These are phyloP conservation scores for Craterostigma plantagineum DNA, from an alignment of 257 asterid genomes.

Conservation along the genomic window DNA sequence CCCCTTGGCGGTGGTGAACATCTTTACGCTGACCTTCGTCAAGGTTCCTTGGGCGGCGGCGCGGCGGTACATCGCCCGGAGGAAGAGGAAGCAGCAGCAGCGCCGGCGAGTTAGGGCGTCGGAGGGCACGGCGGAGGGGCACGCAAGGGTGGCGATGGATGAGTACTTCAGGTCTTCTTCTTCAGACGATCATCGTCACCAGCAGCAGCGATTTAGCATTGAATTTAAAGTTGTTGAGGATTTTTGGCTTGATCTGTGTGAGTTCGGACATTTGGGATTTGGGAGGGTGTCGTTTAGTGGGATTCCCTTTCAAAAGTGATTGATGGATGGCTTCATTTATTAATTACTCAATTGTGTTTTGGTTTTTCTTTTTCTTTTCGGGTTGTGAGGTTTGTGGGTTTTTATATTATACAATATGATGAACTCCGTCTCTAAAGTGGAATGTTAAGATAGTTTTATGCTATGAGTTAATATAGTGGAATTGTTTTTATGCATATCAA, in stretches of 20 bases:
- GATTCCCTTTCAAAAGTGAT: conserved; percentile 22
- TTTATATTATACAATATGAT: no score
- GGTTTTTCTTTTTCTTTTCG: no score
- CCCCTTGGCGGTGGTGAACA: conserved; percentile 72
- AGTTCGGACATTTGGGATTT: conserved; percentile 65
- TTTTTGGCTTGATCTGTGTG: conserved; percentile 56
- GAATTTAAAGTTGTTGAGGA: conserved; percentile 34
- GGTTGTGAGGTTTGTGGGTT: no score
- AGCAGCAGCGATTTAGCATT: conserved; percentile 18
- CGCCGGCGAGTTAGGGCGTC: conserved; percentile 11
- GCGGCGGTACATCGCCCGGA: conserved; percentile 25
- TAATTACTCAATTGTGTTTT: no score
- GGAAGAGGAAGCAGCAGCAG: conserved; percentile 16
- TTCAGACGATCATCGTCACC: no score
- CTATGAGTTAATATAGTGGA: no score
- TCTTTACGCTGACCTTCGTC: conserved; percentile 43
- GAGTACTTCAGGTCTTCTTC: conserved; percentile 17
- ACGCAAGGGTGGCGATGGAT: conserved; percentile 11
- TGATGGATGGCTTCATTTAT: no score
- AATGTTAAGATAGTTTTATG: no score
- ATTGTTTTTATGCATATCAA: no score
- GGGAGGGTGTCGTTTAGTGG: conserved; percentile 92
- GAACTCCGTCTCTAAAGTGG: no score
- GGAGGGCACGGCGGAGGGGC: conserved; percentile 11
- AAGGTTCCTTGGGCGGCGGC: conserved; percentile 79